phyloP scores from a whole-genome alignment of 2,329 filamentous ascomycete genomes.

The Ceratocystis colombiana region DNA sequence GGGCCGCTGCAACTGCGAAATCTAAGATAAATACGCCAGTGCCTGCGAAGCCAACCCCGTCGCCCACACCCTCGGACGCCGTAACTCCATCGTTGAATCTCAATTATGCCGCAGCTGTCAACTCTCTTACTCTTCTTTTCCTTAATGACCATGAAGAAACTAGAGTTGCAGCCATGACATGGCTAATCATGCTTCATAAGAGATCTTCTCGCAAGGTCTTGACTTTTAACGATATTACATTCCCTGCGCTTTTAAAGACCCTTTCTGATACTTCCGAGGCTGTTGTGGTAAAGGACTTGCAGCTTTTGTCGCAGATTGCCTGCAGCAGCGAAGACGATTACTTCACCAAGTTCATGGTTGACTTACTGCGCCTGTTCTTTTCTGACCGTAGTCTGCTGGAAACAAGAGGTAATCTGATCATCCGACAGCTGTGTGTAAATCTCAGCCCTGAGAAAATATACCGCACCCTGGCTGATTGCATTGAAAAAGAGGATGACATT shows the following conservation, averaged over 20 bases:
- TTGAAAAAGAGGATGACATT: conserved; percentile 95
- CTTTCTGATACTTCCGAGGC: conserved; percentile 90
- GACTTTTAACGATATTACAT: conserved; percentile 93
- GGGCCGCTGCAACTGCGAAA: not conserved
- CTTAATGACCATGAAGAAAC: conserved; percentile 96
- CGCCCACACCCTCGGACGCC: conserved; percentile 22
- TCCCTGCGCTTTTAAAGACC: conserved; percentile 90
- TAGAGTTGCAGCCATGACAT: conserved; percentile 81
- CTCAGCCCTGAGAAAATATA: conserved; percentile 93
- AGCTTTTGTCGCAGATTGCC: conserved; percentile 90
- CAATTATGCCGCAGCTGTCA: conserved; percentile 93
- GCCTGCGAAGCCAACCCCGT: conserved; percentile 29
- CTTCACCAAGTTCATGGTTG: conserved; percentile 97
- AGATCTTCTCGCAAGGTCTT: conserved; percentile 90
- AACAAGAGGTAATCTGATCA: conserved; percentile 89
- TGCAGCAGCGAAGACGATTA: conserved; percentile 95
- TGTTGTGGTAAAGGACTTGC: conserved; percentile 87
- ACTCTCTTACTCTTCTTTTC: conserved; percentile 83
- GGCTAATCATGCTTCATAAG: conserved; percentile 94
- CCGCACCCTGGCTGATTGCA: conserved; percentile 85
- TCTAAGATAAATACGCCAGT: not conserved
- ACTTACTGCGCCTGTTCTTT: conserved; percentile 85
- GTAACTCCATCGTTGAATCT: conserved; percentile 44
- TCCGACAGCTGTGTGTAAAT: conserved; percentile 85
- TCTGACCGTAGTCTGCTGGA: conserved; percentile 87